A percentile compares a stretch with the other conserved stretches of the same genome.
phyloP scores from a whole-genome alignment of 768 basidiomycete genomes.

The Cystobasidium tubakii region DNA sequence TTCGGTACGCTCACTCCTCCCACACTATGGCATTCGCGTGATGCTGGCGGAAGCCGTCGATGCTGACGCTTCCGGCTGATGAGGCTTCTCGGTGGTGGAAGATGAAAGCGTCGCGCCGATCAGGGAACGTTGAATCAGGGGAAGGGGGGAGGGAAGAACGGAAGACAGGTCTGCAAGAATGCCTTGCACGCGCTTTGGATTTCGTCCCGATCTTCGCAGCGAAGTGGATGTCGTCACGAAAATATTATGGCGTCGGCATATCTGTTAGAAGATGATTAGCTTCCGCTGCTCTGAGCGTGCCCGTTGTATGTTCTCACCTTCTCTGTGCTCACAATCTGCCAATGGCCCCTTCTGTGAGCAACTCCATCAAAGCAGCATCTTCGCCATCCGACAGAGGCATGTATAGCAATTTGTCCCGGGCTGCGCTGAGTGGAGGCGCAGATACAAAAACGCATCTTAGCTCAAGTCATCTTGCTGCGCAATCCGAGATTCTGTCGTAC shows the following conservation, averaged over 20 bases:
- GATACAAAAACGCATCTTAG: neutral
- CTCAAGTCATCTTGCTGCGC: neutral
- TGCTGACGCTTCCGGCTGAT: neutral
- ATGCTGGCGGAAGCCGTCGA: slow-evolving; percentile 6
- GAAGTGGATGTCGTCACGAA: neutral
- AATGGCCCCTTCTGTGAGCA: slow-evolving; percentile 23
- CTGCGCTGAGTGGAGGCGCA: neutral
- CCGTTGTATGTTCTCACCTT: neutral
- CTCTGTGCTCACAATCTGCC: slow-evolving; percentile 20
- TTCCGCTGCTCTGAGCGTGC: neutral
- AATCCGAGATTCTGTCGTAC: neutral
- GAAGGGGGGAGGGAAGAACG: too few relatives aligned
- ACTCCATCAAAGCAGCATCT: slow-evolving; percentile 7
- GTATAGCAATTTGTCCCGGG: slow-evolving; percentile 27
- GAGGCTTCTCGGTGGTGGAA: neutral
- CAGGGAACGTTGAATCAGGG: slow-evolving; percentile 25
- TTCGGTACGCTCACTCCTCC: neutral
- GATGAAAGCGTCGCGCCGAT: neutral
- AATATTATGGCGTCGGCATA: slow-evolving; percentile 27
- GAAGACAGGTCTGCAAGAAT: slow-evolving; percentile 11
- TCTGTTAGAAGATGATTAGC: neutral
- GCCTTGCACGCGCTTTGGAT: slow-evolving; percentile 8
- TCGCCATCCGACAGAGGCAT: slow-evolving; percentile 2
- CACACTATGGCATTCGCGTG: slow-evolving; percentile 21
- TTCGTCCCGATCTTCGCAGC: neutral